Base-by-base conservation (phyloP, 495 filamentous ascomycete genomes). In the Penicillium flavigenum region DNA sequence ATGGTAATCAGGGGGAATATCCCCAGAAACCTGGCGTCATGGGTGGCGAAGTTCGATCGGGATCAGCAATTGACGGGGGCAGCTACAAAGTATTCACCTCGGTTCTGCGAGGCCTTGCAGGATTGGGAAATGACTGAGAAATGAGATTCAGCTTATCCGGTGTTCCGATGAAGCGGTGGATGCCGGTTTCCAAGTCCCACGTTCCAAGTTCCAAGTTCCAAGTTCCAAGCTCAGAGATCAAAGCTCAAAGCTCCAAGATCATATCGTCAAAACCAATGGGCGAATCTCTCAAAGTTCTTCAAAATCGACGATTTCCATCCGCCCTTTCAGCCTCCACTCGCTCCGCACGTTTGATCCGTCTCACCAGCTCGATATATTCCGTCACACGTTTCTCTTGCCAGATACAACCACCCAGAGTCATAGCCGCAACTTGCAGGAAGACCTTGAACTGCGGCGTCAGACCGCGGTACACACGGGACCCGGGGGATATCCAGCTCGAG, bases 391-490 rank as follows among this genome's bases (percentile, higher is more conserved):
- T 76, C 73, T 96, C 92, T 1, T 90, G 90, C 79, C 91, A 91
- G 34, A 96, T 79, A 79, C 88, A 90, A 48, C 87, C 85, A 9
- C 92, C 92, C 34, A 94, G 61, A 14, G 89, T 91, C 91, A 96
- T 95, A 52, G 82, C 84, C 20, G 88, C 90, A 76, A 96, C 89
- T 67, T 96, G 91, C 27, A 96, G 73, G 63, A 91, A 95, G 77
- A 92, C 84, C 76, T 96, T 96, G 73, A 96, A 96, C 69, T 96
- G 92, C 19, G 91, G 76, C 2, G 92, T 96, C 61, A 96, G 67
- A 0, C 88, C 83, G 26, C 91, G 83, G 64, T 96, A 96, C 14
- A 96, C 62, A 8, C 90, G 90, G 17, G 85, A 86, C 1, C 66
- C 56, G 9, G 74, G 76, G 8, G 74, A 76, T 51, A 79, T 61